Base-by-base conservation (phyloP, 768 basidiomycete species). In the Podaxis carcinomalis region DNA sequence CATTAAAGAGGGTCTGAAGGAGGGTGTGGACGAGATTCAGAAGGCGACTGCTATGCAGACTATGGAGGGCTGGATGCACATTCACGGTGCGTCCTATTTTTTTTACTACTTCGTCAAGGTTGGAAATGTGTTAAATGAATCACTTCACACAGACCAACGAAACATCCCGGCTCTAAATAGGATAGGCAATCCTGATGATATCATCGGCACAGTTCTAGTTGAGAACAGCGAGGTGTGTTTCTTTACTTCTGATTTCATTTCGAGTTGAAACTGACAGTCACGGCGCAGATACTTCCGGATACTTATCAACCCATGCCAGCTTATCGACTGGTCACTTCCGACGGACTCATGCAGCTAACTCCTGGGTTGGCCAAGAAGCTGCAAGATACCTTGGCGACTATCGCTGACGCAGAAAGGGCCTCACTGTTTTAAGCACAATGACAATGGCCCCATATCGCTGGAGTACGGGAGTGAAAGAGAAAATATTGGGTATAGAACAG, bases 251-350 rank as follows among this genome's bases (percentile, higher is more conserved):
- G 40, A 32, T 56, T 21, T 37, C 13, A 37, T 56, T 27, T n/a
- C 5, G 19, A 1, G 25, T 58, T 57, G 5, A 54, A 19, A 21
- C 58, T 53, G 35, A 42, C 16, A 23, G 2, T 2, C 2, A 19
- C 25, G 59, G 39, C 51, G 40, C 16, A 90, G 89, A 87, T 91
- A 35, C 67, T 81, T 9, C 68, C 85, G 0, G 84, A 89, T 27
- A 93, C 91, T 1, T 93, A 93, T 65, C 84, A 89, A 67, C 80
- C 88, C 4, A 93, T 93, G 92, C 90, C 91, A 0, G 80, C 92
- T 5, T 93, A 93, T 70, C 84, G 92, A 19, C 62, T 93, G 16
- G 92, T 88, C 72, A 93, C 92, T 1, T 71, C 81, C 10, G 89
- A 92, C 61, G 92, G 92, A 2, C 73, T 89, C 0, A 78, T 80